Percentiles rank a stretch among this genome's conserved stretches.
Conservation (phyloP, 148 eudicot species). For the Chenopodium suecicum region DNA sequence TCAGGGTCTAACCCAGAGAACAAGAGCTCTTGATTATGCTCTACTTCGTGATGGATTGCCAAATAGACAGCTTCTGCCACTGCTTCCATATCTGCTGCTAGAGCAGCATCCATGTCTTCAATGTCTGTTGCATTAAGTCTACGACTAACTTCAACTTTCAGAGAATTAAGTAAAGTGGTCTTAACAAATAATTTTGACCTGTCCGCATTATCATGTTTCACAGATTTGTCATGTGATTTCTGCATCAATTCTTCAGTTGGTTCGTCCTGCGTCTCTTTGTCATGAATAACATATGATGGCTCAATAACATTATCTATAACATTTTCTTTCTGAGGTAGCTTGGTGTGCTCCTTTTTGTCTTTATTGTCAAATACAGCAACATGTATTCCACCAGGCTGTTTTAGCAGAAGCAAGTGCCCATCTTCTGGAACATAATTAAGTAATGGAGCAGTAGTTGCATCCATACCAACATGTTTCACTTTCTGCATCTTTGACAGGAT, state of each 20-base stretch:
- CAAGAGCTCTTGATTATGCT: conserved; percentile 26
- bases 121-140: conserved; percentile 49
- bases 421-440: conserved; percentile 77
- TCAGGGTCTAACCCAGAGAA: conserved; percentile 27
- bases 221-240: conserved; percentile 22
- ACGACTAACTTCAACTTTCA: conserved; percentile 71
- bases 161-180: conserved; percentile 46
- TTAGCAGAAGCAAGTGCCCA: conserved; percentile 68
- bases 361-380: conserved; percentile 24
- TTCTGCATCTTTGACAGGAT: conserved; percentile 45
- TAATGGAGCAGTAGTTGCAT: conserved; percentile 46
- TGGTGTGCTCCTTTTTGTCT: conserved; percentile 19
- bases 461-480: conserved; percentile 38
- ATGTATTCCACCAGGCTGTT: conserved; percentile 35
- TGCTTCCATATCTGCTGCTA: conserved; percentile 58
- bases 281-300: conserved; percentile 68
- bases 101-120: conserved; percentile 49
- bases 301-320: conserved; percentile 47
- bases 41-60: conserved; percentile 41
- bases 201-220: conserved; percentile 21
- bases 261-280: conserved; percentile 44
- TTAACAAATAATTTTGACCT: conserved; percentile 39
- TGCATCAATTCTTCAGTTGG: conserved; percentile 35
- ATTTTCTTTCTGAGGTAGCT: conserved; percentile 23
- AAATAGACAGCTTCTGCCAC: conserved; percentile 60